Evolutionary conservation across 768 basidiomycete species (phyloP).

Genomic region (Mycena haematopus): DNA sequence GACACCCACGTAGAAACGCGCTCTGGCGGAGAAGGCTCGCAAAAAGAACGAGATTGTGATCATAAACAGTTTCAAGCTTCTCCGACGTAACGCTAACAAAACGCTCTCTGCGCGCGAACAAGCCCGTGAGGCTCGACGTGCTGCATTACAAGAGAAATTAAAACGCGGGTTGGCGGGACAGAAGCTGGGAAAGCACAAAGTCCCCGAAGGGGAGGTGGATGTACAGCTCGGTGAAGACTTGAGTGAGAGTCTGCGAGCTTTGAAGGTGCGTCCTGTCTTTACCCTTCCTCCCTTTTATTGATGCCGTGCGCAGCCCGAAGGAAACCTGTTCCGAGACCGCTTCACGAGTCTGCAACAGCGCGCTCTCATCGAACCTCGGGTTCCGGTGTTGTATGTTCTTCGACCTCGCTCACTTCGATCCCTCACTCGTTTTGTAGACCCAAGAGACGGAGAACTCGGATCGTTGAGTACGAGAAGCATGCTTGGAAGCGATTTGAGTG

Average conservation of each 20-base stretch:
- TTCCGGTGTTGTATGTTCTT: slow-evolving; percentile 66
- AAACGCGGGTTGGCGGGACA: slow-evolving; percentile 73
- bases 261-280: slow-evolving; percentile 66
- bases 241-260: slow-evolving; percentile 78
- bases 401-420: neutral
- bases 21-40: slow-evolving; percentile 61
- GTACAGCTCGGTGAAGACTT: slow-evolving; percentile 93
- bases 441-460: slow-evolving; percentile 55
- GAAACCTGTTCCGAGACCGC: slow-evolving; percentile 90
- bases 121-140: slow-evolving; percentile 48
- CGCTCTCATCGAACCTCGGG: slow-evolving; percentile 40
- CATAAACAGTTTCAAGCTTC: slow-evolving; percentile 58
- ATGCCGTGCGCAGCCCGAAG: slow-evolving; percentile 71
- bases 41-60: slow-evolving; percentile 67
- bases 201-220: slow-evolving; percentile 70
- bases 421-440: slow-evolving; percentile 45
- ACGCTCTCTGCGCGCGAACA: slow-evolving; percentile 48
- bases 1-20: slow-evolving; percentile 58
- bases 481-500: slow-evolving; percentile 78
- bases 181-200: slow-evolving; percentile 80
- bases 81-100: slow-evolving; percentile 52
- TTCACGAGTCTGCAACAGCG: slow-evolving; percentile 89
- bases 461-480: slow-evolving; percentile 78
- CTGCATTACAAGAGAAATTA: slow-evolving; percentile 54
- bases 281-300: slow-evolving; percentile 7